phyloP scores from a whole-genome alignment of 2,329 filamentous ascomycete species.

The Rugonectria rugulosa region DNA sequence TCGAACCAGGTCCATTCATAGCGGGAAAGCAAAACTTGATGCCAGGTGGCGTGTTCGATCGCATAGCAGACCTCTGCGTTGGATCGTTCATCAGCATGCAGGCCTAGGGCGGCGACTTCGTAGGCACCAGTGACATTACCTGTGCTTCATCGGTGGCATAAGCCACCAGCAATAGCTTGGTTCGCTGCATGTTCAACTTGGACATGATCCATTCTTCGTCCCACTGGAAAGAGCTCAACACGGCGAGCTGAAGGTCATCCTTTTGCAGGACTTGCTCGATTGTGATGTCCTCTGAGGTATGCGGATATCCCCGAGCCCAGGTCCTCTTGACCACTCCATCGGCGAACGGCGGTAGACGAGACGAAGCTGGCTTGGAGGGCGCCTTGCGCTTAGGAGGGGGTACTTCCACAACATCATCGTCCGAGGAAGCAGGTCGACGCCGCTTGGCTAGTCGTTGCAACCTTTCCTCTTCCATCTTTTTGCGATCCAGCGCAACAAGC shows the following conservation, averaged over 20 bases:
- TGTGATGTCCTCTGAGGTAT: slow-evolving; percentile 76
- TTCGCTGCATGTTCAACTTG: slow-evolving; percentile 69
- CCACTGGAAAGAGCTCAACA: slow-evolving; percentile 89
- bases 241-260: slow-evolving; percentile 73
- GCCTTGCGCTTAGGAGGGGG: slow-evolving; percentile 39
- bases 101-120: slow-evolving; percentile 13
- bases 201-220: slow-evolving; percentile 80
- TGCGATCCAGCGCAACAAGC: slow-evolving; percentile 71
- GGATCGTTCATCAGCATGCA: slow-evolving; percentile 28
- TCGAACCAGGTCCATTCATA: slow-evolving; percentile 77
- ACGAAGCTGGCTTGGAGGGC: slow-evolving; percentile 18
- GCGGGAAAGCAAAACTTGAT: slow-evolving; percentile 82
- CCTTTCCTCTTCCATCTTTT: slow-evolving; percentile 85
- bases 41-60: slow-evolving; percentile 55
- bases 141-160: slow-evolving; percentile 61
- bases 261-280: slow-evolving; percentile 87
- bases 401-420: slow-evolving; percentile 39
- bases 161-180: slow-evolving; percentile 68
- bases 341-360: slow-evolving; percentile 50
- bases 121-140: slow-evolving; percentile 47
- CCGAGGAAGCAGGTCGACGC: slow-evolving; percentile 32
- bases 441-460: slow-evolving; percentile 73
- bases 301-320: slow-evolving; percentile 70
- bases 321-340: slow-evolving; percentile 82
- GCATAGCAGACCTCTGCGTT: slow-evolving; percentile 55